phyloP scores from a whole-genome alignment of 1,284 basidiomycete genomes.

The Schizophyllum amplum region DNA sequence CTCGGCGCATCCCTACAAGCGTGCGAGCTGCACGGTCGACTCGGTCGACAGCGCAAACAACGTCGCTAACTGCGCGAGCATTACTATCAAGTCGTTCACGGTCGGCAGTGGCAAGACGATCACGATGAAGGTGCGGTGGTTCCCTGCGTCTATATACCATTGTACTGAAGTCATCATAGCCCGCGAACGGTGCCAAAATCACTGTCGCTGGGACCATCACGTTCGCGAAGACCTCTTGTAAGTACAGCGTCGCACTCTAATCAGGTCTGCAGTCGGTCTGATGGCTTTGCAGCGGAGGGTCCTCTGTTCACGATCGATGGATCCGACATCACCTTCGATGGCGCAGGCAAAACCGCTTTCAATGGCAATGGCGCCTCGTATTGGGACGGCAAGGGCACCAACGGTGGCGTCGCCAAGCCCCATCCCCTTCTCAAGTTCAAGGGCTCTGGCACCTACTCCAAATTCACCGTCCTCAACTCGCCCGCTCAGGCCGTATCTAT shows the following conservation, averaged over 20 bases:
- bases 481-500: slow-evolving; percentile 15
- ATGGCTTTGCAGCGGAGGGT: slow-evolving; percentile 6
- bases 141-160: not conserved
- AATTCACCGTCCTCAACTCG: slow-evolving; percentile 14
- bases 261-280: not conserved
- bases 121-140: not conserved
- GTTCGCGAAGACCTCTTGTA: slow-evolving; percentile 13
- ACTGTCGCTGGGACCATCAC: slow-evolving; percentile 13
- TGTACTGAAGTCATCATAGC: slow-evolving; percentile 1
- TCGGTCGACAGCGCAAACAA: slow-evolving; percentile 11
- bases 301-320: slow-evolving; percentile 13
- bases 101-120: slow-evolving; percentile 12
- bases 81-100: slow-evolving; percentile 14
- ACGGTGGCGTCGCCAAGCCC: slow-evolving; percentile 10
- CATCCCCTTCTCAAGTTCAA: slow-evolving; percentile 14
- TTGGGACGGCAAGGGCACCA: slow-evolving; percentile 14
- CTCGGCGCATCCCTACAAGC: slow-evolving; percentile 9
- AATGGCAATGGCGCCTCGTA: slow-evolving; percentile 14
- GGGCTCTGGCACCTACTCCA: slow-evolving; percentile 13
- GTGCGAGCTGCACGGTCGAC: slow-evolving; percentile 16
- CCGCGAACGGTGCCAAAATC: slow-evolving; percentile 11
- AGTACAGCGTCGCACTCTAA: not conserved
- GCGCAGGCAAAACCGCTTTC: slow-evolving; percentile 8
- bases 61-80: slow-evolving; percentile 11
- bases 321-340: slow-evolving; percentile 11